Evolutionary conservation across 2,329 filamentous ascomycete species (phyloP), one percentile per base, ranked within the genome.

Genomic region (Aspergillus awamori): DNA sequence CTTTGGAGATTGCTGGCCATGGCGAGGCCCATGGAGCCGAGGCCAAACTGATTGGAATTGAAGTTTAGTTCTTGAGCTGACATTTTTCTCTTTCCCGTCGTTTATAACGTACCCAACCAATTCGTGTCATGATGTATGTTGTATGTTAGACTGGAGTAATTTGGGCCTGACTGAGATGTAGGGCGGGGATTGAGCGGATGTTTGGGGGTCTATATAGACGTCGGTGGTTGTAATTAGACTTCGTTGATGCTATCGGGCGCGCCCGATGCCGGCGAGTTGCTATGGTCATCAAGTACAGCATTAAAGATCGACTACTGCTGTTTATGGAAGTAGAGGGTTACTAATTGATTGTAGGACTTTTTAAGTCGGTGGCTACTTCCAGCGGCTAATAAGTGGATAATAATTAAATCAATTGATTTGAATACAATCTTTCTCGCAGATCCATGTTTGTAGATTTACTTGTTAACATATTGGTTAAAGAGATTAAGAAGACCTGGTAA

Each of bases 11-110:
- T 80, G 49, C 68, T 71, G 58, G 78, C 77, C 78, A 80, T 80
- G 64, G 74, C 76, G 15, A 77, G 74, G 62, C 78, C 78, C 78
- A 80, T 80, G 36, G 78, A 80, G 41, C 78, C 78, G 54, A 80
- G 76, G 62, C 78, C 78, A 67, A 76, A 77, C 74, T 77, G 58
- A 22, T 47, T 30, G 4, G 58, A 4, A 45, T 24, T 4, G 26
- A 5, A 10, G 28, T 55, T 55, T 45, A 60, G 43, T 41, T 53
- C 26, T 24, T 17, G 30, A 38, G 15, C 6, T 5, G 10, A 15
- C 13, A 5, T 39, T 11, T 5, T 53, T 52, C 15, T 10, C 5
- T 22, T 26, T 33, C 47, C 13, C 22, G 10, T 26, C 5, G 15
- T 15, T 22, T 36, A 7, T 17, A 28, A 61, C 68, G 61, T 64